Conservation (phyloP, 1,284 basidiomycete genomes). For the Mycena sp. region DNA sequence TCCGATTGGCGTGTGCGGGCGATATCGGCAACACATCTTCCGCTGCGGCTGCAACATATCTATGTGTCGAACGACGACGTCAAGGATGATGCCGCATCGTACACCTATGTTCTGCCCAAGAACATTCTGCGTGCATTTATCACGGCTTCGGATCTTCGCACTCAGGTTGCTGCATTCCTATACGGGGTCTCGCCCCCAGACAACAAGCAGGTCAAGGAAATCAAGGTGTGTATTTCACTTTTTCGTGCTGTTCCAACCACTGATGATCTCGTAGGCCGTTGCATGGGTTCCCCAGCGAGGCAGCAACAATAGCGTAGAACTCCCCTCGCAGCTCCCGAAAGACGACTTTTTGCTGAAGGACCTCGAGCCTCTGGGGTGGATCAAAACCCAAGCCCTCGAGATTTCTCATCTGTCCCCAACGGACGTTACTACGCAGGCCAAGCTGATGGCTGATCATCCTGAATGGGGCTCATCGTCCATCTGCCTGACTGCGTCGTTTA, state of each 20-base stretch:
- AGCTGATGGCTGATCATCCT: slow-evolving; percentile 95
- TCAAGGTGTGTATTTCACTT: slow-evolving; percentile 66
- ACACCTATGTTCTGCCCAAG: slow-evolving; percentile 97
- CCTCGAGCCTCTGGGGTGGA: slow-evolving; percentile 96
- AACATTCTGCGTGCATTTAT: slow-evolving; percentile 97
- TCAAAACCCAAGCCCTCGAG: slow-evolving; percentile 96
- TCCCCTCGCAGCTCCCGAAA: slow-evolving; percentile 87
- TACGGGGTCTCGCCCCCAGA: slow-evolving; percentile 95
- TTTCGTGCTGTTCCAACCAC: neutral
- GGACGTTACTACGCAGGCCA: slow-evolving; percentile 96
- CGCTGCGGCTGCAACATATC: slow-evolving; percentile 96
- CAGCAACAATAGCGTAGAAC: slow-evolving; percentile 92
- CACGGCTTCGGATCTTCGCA: slow-evolving; percentile 92
- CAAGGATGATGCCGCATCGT: slow-evolving; percentile 94
- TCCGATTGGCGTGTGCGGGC: slow-evolving; percentile 99
- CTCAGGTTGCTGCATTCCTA: slow-evolving; percentile 94
- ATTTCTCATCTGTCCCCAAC: slow-evolving; percentile 92
- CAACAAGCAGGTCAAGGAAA: slow-evolving; percentile 98
- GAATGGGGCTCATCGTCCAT: slow-evolving; percentile 96
- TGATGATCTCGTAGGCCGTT: slow-evolving; percentile 63
- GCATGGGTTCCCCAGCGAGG: slow-evolving; percentile 97
- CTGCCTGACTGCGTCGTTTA: slow-evolving; percentile 95
- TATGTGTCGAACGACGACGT: slow-evolving; percentile 99
- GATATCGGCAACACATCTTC: slow-evolving; percentile 95
- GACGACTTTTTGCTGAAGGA: slow-evolving; percentile 96